Percentiles rank a stretch among this genome's conserved stretches.
Evolutionary conservation across 2,329 filamentous ascomycete species (phyloP).

Genomic region (Fusarium falciforme): DNA sequence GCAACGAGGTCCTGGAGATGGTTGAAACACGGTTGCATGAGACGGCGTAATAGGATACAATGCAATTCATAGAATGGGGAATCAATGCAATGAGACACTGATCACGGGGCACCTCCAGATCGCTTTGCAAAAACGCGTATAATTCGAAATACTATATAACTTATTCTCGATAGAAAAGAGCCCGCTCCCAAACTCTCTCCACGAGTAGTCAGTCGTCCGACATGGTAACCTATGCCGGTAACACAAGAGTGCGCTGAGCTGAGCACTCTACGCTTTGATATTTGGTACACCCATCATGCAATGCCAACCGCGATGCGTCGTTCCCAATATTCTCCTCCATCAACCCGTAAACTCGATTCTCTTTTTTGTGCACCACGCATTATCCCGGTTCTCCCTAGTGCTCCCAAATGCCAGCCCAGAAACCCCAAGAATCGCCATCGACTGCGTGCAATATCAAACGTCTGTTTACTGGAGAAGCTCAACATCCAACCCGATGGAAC

Average conservation of each 20-base stretch:
- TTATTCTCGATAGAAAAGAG: conserved; percentile 28
- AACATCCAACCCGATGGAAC: conserved; percentile 97
- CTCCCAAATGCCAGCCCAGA: conserved; percentile 42
- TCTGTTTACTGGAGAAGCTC: conserved; percentile 67
- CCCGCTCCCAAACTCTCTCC: conserved; percentile 28
- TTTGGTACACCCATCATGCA: conserved; percentile 40
- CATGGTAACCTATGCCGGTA: conserved; percentile 28
- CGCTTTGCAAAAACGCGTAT: conserved; percentile 32
- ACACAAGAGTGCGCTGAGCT: conserved; percentile 25
- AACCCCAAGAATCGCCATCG: conserved; percentile 41
- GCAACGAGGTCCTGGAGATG: not conserved
- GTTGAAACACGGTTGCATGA: conserved; percentile 32
- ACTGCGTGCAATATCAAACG: conserved; percentile 29
- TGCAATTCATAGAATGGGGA: conserved; percentile 8
- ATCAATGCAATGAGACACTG: conserved; percentile 3
- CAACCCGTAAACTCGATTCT: conserved; percentile 29
- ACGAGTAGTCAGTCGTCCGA: conserved; percentile 20
- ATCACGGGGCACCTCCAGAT: not conserved
- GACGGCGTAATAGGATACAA: conserved; percentile 33
- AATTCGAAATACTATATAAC: conserved; percentile 38
- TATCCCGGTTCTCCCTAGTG: conserved; percentile 35
- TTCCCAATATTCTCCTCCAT: conserved; percentile 36
- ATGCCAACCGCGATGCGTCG: conserved; percentile 16
- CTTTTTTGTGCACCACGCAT: conserved; percentile 23
- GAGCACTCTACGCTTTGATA: conserved; percentile 32